phyloP scores from a whole-genome alignment of 2,329 filamentous ascomycete genomes.

The Tolypocladium ovalisporum region DNA sequence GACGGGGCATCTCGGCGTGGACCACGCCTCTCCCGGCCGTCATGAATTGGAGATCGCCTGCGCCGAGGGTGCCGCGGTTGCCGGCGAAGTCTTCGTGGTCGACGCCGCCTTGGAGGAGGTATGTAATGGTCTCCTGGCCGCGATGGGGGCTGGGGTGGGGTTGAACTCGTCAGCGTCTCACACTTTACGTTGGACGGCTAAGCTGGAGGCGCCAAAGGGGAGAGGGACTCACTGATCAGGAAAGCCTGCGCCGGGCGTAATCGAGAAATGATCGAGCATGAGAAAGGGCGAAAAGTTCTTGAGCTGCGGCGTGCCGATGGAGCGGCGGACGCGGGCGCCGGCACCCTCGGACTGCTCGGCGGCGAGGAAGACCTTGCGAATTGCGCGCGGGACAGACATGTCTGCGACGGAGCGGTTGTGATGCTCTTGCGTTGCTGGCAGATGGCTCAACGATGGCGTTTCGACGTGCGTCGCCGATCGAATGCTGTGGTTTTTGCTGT shows the following conservation, averaged over 20 bases:
- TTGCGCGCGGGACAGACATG: conserved; percentile 62
- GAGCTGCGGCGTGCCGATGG: conserved; percentile 73
- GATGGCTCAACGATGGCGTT: not conserved
- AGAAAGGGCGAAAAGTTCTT: conserved; percentile 86
- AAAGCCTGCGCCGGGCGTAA: conserved; percentile 73
- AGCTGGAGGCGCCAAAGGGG: not conserved
- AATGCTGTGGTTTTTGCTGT: not conserved
- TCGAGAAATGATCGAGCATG: conserved; percentile 89
- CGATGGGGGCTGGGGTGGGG: conserved; percentile 39
- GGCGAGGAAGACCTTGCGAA: conserved; percentile 75
- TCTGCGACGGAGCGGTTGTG: conserved; percentile 17
- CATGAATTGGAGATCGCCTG: conserved; percentile 97
- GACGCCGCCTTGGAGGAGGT: conserved; percentile 73
- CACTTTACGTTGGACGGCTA: not conserved
- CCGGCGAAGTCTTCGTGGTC: conserved; percentile 92
- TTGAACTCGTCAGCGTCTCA: not conserved
- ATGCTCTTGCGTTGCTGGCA: not conserved
- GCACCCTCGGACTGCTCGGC: conserved; percentile 80
- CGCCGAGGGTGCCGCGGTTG: conserved; percentile 68
- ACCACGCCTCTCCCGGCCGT: conserved; percentile 86
- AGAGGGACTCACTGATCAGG: conserved; percentile 56
- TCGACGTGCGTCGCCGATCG: not conserved
- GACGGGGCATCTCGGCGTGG: conserved; percentile 88
- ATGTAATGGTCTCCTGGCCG: conserved; percentile 82
- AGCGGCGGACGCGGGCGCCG: conserved; percentile 76